Percentiles rank a stretch among this genome's conserved stretches.
These are phyloP conservation scores for Erucastrum elatum DNA, from an alignment of 345 rosid species.

Conservation along the genomic window DNA sequence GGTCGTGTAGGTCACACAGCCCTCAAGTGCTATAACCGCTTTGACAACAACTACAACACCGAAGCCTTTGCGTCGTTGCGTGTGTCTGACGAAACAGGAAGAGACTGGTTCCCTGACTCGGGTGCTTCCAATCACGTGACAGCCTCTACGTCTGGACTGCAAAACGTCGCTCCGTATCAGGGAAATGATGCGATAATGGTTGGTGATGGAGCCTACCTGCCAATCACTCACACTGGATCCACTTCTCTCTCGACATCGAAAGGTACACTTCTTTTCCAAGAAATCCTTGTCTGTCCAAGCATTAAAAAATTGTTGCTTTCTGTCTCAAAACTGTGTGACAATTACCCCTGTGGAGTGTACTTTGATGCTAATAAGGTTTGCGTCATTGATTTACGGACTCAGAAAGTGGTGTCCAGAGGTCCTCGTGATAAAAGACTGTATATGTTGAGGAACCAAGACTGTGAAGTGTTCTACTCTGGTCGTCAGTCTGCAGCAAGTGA, in stretches of 20 bases:
- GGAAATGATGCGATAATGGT: not conserved
- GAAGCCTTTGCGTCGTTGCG: not conserved
- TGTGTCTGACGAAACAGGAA: not conserved
- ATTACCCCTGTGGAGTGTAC: not conserved
- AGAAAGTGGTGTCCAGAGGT: not conserved
- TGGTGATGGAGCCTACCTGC: not conserved
- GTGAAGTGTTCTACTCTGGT: not conserved
- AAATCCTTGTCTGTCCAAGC: not conserved
- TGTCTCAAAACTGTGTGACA: not conserved
- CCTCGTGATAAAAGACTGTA: not conserved
- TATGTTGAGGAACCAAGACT: not conserved
- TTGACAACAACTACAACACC: not conserved
- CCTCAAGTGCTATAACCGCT: not conserved
- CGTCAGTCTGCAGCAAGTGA: not conserved
- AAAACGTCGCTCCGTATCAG: not conserved
- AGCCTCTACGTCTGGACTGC: not conserved
- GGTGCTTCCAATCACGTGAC: not conserved
- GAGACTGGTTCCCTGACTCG: not conserved
- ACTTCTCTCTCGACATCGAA: not conserved
- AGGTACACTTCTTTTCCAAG: not conserved
- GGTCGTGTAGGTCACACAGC: not conserved
- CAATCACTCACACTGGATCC: not conserved
- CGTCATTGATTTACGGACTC: not conserved
- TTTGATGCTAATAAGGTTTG: not conserved
- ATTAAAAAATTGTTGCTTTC: not conserved